Conservation (phyloP, 2,329 filamentous ascomycete genomes). For the Bertia moriformis region DNA sequence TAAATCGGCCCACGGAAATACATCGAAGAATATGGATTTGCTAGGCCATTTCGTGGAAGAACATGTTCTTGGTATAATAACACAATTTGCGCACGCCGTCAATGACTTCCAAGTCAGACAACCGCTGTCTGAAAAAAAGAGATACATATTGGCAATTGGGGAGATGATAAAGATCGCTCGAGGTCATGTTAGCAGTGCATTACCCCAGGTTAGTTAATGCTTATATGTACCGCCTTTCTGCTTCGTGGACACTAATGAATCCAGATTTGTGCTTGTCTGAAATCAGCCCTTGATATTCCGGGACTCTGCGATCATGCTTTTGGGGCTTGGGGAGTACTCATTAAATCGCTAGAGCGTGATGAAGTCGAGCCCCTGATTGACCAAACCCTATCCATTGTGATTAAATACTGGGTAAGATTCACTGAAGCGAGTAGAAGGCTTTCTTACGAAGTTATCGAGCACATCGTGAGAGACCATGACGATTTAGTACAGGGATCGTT, state of each 20-base stretch:
- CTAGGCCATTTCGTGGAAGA: constrained; percentile 44
- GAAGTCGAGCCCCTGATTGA: constrained; percentile 44
- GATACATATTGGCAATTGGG: constrained; percentile 45
- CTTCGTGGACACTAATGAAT: no score
- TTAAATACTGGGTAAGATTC: constrained; percentile 43
- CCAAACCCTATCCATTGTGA: constrained; percentile 48
- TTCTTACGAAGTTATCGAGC: constrained; percentile 33
- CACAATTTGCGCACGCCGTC: constrained; percentile 41
- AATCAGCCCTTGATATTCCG: constrained; percentile 43
- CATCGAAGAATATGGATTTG: constrained; percentile 26
- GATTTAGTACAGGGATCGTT: constrained; percentile 35
- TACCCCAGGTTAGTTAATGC: constrained; percentile 45
- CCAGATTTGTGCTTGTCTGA: constrained; percentile 49
- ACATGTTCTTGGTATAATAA: constrained; percentile 53
- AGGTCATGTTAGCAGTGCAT: constrained; percentile 36
- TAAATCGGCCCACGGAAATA: constrained; percentile 14
- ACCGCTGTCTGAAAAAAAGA: constrained; percentile 39
- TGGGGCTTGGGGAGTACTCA: constrained; percentile 40
- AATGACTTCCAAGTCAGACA: constrained; percentile 37
- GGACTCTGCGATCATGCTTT: constrained; percentile 48
- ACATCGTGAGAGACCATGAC: constrained; percentile 36
- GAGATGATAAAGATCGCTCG: constrained; percentile 48
- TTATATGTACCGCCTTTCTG: no score
- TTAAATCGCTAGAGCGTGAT: constrained; percentile 35
- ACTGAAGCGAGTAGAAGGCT: constrained; percentile 31